Base-by-base conservation (phyloP, 2,329 filamentous ascomycete species). In the Remersonia thermophila region DNA sequence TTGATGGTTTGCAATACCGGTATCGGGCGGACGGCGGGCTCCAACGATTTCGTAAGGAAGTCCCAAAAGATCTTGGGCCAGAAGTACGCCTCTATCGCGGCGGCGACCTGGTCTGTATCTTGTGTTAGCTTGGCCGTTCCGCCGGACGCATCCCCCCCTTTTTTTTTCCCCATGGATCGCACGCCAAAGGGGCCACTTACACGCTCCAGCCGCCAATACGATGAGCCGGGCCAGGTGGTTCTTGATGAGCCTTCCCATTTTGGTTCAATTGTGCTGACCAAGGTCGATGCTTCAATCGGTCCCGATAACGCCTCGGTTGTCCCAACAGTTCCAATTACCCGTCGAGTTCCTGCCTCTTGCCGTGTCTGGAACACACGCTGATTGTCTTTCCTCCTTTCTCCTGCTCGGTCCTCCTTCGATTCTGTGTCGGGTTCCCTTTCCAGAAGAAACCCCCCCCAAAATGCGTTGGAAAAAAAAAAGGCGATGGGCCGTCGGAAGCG, bases 11-110 rank as follows among this genome's bases (percentile, higher is more conserved):
- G 91, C 12, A 98, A 68, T 34, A 86, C 67, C 1, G 91, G 91
- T n/a, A 91, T 59, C 1, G 89, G 89, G 52, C 82, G 86, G 43
- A 96, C 84, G 33, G 81, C 83, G 37, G 66, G 70, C 55, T 98
- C 84, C 50, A 98, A 77, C 51, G 84, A 86, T 54, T 84, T 86
- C 42, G 89, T 95, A 47, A 91, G 63, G 58, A 94, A 94, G 61
- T 98, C 91, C 81, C 83, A 98, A 64, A 98, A 93, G 55, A 98
- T 80, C 60, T 98, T 98, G 47, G 91, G 91, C 86, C 87, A 98
- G 73, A 98, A 89, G 71, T 91, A 94, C 53, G 75, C 79, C 63
- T 93, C 75, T 38, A 98, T 63, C 12, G 81, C 79, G 42, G 86
- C 86, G 41, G 69, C 77, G 45, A 95, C 61, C 73, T 98, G 91